A percentile compares a stretch with the other conserved stretches of the same genome.
Conservation (phyloP, 148 eudicot species). For the Arctostaphylos glauca region DNA sequence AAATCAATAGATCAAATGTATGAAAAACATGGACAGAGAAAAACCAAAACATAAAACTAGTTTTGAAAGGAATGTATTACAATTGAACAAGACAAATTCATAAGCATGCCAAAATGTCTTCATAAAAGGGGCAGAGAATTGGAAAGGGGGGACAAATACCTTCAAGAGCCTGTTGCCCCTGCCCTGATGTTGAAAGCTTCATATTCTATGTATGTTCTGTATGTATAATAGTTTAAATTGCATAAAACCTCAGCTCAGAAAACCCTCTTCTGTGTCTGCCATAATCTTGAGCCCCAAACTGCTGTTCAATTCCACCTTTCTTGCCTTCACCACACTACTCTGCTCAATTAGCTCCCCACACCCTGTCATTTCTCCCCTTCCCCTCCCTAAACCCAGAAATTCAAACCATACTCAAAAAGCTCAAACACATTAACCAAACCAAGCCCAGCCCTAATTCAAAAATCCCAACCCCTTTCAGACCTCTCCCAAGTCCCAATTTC, state of each 20-base stretch:
- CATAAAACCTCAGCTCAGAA: conserved; percentile 12
- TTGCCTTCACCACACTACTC: conserved; percentile 5
- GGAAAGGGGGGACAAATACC: conserved; percentile 25
- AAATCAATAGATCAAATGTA: neutral
- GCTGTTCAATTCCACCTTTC: neutral
- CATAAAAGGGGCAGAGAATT: neutral
- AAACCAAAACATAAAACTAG: neutral
- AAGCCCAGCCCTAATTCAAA: conserved; percentile 7
- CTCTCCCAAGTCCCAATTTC: neutral
- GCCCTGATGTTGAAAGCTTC: conserved; percentile 69
- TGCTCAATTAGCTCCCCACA: conserved; percentile 13
- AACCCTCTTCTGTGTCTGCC: conserved; percentile 15
- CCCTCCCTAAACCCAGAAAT: neutral
- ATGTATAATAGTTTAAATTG: neutral
- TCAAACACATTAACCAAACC: neutral
- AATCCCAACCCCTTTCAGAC: neutral
- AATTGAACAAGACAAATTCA: neutral
- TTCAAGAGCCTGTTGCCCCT: conserved; percentile 58
- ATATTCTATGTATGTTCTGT: conserved; percentile 20
- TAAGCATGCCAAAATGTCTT: neutral
- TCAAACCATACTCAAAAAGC: neutral
- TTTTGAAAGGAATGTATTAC: too few species aligned
- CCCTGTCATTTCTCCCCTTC: conserved; percentile 1
- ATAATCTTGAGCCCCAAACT: conserved; percentile 22
- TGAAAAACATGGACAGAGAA: neutral